phyloP scores from a whole-genome alignment of 2,329 filamentous ascomycete genomes.

The Penicillium carneum region DNA sequence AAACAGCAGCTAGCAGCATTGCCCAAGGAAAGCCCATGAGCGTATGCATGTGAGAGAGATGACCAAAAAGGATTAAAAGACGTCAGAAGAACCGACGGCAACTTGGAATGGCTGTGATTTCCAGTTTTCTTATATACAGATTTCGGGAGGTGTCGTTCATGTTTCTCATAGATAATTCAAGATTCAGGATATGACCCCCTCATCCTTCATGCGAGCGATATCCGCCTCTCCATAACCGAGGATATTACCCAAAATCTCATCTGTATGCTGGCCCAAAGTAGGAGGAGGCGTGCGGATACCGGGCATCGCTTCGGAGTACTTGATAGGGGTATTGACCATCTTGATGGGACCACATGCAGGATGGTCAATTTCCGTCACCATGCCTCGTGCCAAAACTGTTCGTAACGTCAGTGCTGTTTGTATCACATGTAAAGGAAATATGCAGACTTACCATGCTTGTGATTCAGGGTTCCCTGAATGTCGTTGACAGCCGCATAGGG shows the following conservation, averaged over 20 bases:
- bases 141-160: neutral
- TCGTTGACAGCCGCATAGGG: constrained; percentile 96
- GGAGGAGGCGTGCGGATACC: constrained; percentile 80
- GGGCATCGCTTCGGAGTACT: constrained; percentile 84
- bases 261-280: constrained; percentile 83
- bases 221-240: constrained; percentile 66
- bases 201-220: constrained; percentile 68
- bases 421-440: neutral
- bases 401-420: constrained; percentile 5
- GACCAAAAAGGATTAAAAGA: neutral
- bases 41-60: neutral
- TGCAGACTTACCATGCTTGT: constrained; percentile 73
- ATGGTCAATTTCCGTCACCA: constrained; percentile 90
- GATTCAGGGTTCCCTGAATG: constrained; percentile 80
- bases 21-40: neutral
- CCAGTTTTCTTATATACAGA: constrained; percentile 15
- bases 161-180: constrained; percentile 15
- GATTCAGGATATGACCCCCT: constrained; percentile 69
- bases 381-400: constrained; percentile 73
- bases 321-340: constrained; percentile 91
- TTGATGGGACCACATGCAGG: constrained; percentile 82
- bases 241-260: constrained; percentile 73
- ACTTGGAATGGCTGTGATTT: too few species aligned
- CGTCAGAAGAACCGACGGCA: neutral
- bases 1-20: neutral